A percentile compares a stretch with the other conserved stretches of the same genome.
phyloP scores from a whole-genome alignment of 192 early-diverging fungal genomes.

The Pecoramyces ruminantium region DNA sequence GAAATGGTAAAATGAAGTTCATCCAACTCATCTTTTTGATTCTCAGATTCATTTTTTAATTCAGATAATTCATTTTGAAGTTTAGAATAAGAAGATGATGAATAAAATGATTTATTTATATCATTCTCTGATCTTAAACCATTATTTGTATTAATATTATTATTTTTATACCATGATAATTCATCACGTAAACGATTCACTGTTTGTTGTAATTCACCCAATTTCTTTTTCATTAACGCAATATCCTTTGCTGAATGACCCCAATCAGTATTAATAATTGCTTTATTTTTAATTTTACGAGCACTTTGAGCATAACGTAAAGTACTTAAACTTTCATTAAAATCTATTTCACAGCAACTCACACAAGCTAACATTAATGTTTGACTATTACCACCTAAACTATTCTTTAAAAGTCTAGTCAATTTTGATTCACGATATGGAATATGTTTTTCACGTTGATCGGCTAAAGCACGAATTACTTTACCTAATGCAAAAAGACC shows the following conservation, averaged over 20 bases:
- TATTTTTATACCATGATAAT: neutral
- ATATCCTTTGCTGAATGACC: neutral
- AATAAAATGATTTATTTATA: neutral
- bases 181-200: neutral
- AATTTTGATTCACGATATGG: conserved; percentile 97
- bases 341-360: conserved; percentile 65
- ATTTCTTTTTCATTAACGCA: neutral
- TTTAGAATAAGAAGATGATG: neutral
- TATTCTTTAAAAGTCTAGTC: conserved; percentile 89
- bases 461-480: conserved; percentile 89
- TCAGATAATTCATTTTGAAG: neutral
- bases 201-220: neutral
- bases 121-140: neutral
- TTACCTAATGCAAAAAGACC: conserved; percentile 91
- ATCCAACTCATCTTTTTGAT: neutral
- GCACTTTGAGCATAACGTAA: conserved; percentile 92
- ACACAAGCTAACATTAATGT: conserved; percentile 96
- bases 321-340: conserved; percentile 85
- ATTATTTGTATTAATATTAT: neutral
- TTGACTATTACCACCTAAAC: conserved; percentile 69
- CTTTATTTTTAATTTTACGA: conserved; percentile 86
- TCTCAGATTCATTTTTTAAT: neutral
- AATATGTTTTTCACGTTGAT: conserved; percentile 44
- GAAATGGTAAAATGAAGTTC: neutral
- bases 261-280: conserved; percentile 39